Evolutionary conservation across 2,329 filamentous ascomycete genomes (phyloP).

Genomic region (Neoascochyta sp.): DNA sequence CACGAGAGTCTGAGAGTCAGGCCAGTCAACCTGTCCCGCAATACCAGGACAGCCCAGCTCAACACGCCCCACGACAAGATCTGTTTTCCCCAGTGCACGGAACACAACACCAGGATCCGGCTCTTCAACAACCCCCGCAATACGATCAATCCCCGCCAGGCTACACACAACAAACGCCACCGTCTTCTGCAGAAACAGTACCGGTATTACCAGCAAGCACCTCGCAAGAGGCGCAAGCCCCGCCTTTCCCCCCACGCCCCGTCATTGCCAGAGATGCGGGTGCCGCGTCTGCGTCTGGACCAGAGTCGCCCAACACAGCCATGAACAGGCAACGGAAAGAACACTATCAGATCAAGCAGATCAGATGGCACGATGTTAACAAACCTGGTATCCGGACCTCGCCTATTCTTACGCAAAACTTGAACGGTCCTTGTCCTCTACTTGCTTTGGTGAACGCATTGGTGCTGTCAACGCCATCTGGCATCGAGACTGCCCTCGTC

Average conservation of each 20-base stretch:
- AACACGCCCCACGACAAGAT: too few relatives aligned
- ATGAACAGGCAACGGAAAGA: conserved; percentile 56
- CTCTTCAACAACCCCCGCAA: background rate
- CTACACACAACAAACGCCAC: conserved; percentile 11
- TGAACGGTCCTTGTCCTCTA: conserved; percentile 89
- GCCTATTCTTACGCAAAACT: conserved; percentile 86
- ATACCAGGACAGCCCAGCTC: too few relatives aligned
- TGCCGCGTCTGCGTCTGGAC: conserved; percentile 14
- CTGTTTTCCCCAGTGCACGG: too few relatives aligned
- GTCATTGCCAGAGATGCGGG: conserved; percentile 19
- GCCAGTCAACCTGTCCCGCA: too few relatives aligned
- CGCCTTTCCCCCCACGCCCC: conserved; percentile 35
- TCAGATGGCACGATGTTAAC: conserved; percentile 73
- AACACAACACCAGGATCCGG: conserved; percentile 1
- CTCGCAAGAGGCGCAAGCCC: conserved; percentile 33
- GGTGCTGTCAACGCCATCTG: conserved; percentile 72
- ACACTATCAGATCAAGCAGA: conserved; percentile 89
- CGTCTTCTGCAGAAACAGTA: conserved; percentile 16
- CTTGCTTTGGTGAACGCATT: conserved; percentile 91
- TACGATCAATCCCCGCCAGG: conserved; percentile 4
- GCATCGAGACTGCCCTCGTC: conserved; percentile 65
- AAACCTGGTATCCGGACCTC: conserved; percentile 65
- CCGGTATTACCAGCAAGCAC: conserved; percentile 33
- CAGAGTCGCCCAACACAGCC: conserved; percentile 41
- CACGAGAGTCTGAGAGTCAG: too few relatives aligned